Evolutionary conservation across 768 basidiomycete genomes (phyloP).

Genomic region (Termitomyces sp.): DNA sequence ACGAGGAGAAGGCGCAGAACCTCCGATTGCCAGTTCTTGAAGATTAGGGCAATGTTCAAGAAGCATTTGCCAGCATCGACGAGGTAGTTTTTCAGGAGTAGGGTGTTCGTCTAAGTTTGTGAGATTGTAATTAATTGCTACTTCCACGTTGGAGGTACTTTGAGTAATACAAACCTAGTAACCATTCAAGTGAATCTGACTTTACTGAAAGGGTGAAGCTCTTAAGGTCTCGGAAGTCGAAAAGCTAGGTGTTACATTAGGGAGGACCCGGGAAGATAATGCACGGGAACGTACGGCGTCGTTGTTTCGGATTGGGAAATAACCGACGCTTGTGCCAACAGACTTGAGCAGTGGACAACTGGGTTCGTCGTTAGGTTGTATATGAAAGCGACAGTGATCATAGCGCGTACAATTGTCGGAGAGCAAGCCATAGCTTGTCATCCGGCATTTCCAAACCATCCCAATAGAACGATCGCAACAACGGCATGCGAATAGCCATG

Average conservation of each 20-base stretch:
- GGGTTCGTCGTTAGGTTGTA: conserved; percentile 1
- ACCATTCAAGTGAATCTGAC: conserved; percentile 30
- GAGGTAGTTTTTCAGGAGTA: conserved; percentile 30
- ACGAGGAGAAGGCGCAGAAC: conserved; percentile 31
- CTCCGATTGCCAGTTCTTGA: conserved; percentile 30
- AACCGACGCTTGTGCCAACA: conserved; percentile 30
- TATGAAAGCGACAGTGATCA: conserved; percentile 2
- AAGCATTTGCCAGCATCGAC: conserved; percentile 35
- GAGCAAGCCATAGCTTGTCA: conserved; percentile 28
- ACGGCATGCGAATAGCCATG: conserved; percentile 18
- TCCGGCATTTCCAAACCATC: conserved; percentile 32
- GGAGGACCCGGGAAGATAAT: background rate
- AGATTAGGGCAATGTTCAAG: conserved; percentile 32
- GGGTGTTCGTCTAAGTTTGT: conserved; percentile 24
- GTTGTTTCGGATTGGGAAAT: conserved; percentile 23
- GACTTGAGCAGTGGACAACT: conserved; percentile 31
- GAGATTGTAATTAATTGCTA: background rate
- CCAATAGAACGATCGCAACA: conserved; percentile 30
- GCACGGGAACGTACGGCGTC: conserved; percentile 25
- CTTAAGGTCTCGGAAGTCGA: conserved; percentile 29
- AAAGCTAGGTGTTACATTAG: conserved; percentile 21
- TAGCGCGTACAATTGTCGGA: conserved; percentile 20
- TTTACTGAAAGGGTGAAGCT: conserved; percentile 29
- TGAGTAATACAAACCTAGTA: conserved; percentile 20
- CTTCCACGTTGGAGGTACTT: background rate